A percentile compares a stretch with the other conserved stretches of the same genome.
Evolutionary conservation across 2,329 filamentous ascomycete genomes (phyloP).

Genomic region (Colletotrichum falcatum): DNA sequence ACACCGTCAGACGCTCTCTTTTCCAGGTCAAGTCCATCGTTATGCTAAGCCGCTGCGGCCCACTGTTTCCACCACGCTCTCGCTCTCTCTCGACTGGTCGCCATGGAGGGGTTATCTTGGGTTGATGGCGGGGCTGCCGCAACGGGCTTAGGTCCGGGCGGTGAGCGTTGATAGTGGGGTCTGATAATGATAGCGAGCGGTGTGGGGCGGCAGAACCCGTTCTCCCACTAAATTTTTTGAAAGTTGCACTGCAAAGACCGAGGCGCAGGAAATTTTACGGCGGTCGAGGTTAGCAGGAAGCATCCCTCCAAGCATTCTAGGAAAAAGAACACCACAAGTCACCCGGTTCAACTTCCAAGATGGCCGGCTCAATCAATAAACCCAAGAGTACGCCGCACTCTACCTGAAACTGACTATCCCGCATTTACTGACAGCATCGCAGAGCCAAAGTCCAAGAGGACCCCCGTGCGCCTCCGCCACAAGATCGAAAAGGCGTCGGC

Average conservation of each 20-base stretch:
- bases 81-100: background rate
- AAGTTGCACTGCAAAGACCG: conserved; percentile 27
- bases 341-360: conserved; percentile 45
- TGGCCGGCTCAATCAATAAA: conserved; percentile 68
- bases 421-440: conserved; percentile 29
- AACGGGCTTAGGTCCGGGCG: conserved; percentile 20
- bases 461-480: conserved; percentile 87
- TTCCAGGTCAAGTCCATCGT: background rate
- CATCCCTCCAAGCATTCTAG: background rate
- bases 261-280: conserved; percentile 36
- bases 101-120: background rate
- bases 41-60: conserved; percentile 21
- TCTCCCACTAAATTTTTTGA: conserved; percentile 44
- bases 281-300: conserved; percentile 19
- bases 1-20: conserved; percentile 4
- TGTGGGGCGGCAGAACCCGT: conserved; percentile 36
- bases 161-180: conserved; percentile 24
- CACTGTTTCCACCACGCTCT: conserved; percentile 29
- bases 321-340: background rate
- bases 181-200: conserved; percentile 35
- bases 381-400: conserved; percentile 61
- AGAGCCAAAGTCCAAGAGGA: conserved; percentile 97
- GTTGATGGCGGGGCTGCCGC: conserved; percentile 22
- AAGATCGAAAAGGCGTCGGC: conserved; percentile 95
- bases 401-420: background rate